phyloP scores from a whole-genome alignment of 495 filamentous ascomycete species.

The Staphylotrichum tortipilum region DNA sequence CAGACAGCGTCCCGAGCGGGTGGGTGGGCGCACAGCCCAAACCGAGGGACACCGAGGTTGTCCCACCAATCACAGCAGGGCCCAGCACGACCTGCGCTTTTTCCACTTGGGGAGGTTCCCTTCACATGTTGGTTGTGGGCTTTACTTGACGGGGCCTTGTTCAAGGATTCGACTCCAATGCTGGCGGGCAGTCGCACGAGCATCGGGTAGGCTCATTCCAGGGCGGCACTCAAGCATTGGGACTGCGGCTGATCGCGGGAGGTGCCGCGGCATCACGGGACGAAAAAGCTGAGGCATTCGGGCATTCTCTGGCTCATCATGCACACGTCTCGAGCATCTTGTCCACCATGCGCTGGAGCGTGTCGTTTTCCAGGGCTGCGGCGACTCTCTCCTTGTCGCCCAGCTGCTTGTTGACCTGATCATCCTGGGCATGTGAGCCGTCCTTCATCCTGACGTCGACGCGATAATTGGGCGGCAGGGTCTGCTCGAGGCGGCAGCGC shows the following conservation, averaged over 20 bases:
- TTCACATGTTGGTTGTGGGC: not conserved
- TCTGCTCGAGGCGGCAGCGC: constrained; percentile 80
- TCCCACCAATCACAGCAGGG: constrained; percentile 10
- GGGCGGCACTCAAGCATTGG: no score
- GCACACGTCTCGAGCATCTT: constrained; percentile 87
- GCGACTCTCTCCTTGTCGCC: constrained; percentile 94
- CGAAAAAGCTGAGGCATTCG: no score
- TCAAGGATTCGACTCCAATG: not conserved
- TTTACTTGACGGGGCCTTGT: no score
- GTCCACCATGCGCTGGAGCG: constrained; percentile 72
- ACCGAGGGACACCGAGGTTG: constrained; percentile 11
- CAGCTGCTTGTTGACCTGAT: constrained; percentile 92
- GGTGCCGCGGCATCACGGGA: no score
- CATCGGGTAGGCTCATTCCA: no score
- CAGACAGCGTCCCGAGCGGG: constrained; percentile 15
- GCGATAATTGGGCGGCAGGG: constrained; percentile 83
- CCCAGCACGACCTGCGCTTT: not conserved
- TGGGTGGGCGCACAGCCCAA: not conserved
- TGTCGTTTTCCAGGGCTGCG: constrained; percentile 89
- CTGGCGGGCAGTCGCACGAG: not conserved
- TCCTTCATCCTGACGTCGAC: constrained; percentile 91
- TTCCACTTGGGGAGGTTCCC: not conserved
- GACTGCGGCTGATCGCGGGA: not conserved
- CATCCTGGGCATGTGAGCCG: constrained; percentile 87
- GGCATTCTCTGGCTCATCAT: no score